Evolutionary conservation across 495 filamentous ascomycete genomes (phyloP), one percentile per base, ranked within the genome.

Genomic region (Aspergillus ellipticus): DNA sequence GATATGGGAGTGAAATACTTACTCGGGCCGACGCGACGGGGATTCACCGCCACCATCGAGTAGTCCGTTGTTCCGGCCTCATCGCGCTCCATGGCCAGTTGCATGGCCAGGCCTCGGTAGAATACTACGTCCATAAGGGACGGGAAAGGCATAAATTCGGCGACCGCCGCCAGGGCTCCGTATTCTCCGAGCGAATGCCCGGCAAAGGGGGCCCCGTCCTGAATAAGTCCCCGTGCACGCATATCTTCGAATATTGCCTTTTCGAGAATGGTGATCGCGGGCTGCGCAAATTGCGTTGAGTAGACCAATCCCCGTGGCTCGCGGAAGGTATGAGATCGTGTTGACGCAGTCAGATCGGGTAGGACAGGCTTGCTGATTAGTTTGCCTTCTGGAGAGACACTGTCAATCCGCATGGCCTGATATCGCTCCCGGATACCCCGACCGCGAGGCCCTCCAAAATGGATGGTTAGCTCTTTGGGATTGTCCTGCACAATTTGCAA

Each of bases 111-210:
- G 2, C 49, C 49, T 0, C 49, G 31, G n/a, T 52, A 52, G 17
- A 52, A 39, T 6, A 52, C 41, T 19, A 52, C 37, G 4, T 33
- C 37, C 5, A 52, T 21, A 10, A 52, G 17, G 0, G 49, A 41
- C 49, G 37, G 33, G 41, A 52, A 52, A 3, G 49, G 49, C 49
- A 52, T 52, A 19, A 52, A 41, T 2, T 33, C 41, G 0, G 49
- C 15, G 29, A 33, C 26, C 3, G 49, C 33, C 1, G 33, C 49
- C 0, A 50, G 28, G n/a, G 15, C 17, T 10, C 48, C 35, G 21
- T 50, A 50, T 20, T 50, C 48, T 6, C 48, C 48, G 8, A 50
- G 28, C 10, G 48, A 50, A 20, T 50, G 48, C 1, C 48, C 48
- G n/a, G 48, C 48, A 50, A 50, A 50, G 9, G 20, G 22, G 1